Percentiles rank a stretch among this genome's conserved stretches.
Evolutionary conservation across 139 green algal genomes (phyloP).

Genomic region (Closterium sp.): DNA sequence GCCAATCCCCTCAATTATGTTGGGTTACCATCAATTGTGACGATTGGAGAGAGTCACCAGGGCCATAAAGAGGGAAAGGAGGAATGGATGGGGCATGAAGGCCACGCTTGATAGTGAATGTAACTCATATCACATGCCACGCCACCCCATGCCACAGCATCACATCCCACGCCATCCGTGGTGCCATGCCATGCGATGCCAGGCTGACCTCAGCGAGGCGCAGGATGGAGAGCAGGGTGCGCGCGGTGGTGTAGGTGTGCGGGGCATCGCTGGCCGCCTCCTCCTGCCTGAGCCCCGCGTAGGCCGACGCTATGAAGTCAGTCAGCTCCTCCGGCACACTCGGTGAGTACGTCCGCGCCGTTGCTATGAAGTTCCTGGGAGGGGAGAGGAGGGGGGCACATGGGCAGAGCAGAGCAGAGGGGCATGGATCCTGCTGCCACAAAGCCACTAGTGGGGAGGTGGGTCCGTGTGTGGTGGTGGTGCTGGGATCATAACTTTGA

Average conservation of each 20-base stretch:
- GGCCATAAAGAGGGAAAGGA: no score
- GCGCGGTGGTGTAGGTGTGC: slow-evolving; percentile 72
- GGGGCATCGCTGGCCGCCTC: slow-evolving; percentile 59
- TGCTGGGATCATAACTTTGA: no score
- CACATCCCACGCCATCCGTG: neutral
- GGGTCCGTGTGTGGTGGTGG: neutral
- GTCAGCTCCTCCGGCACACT: slow-evolving; percentile 76
- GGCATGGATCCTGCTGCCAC: neutral
- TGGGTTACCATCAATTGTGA: no score
- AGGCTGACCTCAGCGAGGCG: slow-evolving; percentile 65
- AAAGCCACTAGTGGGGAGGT: neutral
- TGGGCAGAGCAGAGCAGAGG: neutral
- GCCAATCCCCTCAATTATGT: no score
- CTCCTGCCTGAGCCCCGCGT: slow-evolving; percentile 79
- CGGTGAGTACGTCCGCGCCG: slow-evolving; percentile 64
- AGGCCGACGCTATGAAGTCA: slow-evolving; percentile 85
- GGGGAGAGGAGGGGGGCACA: slow-evolving; percentile 59
- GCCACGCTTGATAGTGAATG: no score
- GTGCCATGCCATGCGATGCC: neutral
- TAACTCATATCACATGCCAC: neutral
- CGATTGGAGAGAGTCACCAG: no score
- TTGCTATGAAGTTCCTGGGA: slow-evolving; percentile 17
- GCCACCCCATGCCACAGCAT: neutral
- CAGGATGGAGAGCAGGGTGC: slow-evolving; percentile 94
- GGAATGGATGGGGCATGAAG: no score